These are phyloP conservation scores for Batrachochytrium dendrobatidis DNA, from an alignment of 371 early-diverging fungal genomes.

Conservation along the genomic window DNA sequence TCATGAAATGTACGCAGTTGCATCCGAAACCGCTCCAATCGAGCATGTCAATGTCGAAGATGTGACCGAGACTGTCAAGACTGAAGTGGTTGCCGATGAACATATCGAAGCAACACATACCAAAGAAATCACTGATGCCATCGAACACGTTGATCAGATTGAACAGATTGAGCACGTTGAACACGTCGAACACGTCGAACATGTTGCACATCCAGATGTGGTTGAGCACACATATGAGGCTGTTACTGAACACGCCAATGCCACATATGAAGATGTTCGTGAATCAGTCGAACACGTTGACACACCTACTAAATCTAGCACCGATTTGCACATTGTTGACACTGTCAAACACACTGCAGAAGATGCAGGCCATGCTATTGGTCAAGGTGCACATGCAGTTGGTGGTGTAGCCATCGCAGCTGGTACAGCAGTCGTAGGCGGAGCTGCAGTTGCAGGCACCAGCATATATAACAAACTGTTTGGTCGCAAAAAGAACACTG, in stretches of 20 bases:
- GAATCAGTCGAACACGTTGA: not conserved
- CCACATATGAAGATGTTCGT: not conserved
- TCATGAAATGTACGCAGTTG: too few species aligned
- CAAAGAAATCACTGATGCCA: not conserved
- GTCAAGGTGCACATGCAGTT: not conserved
- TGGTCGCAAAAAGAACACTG: not conserved
- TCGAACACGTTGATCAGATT: not conserved
- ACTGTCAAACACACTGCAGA: not conserved
- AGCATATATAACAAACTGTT: not conserved
- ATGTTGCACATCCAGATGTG: not conserved
- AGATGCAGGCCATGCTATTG: not conserved
- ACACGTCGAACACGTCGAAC: not conserved
- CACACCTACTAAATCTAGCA: not conserved
- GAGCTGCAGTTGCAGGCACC: not conserved
- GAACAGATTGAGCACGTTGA: not conserved
- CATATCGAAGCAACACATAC: not conserved
- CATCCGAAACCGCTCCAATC: not conserved
- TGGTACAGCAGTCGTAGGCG: not conserved
- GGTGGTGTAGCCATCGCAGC: conserved; percentile 1
- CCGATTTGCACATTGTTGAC: not conserved
- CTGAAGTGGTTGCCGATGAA: not conserved
- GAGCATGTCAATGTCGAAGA: not conserved
- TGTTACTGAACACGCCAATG: not conserved
- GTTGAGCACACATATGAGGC: not conserved
- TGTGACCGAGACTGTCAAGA: not conserved